phyloP scores from a whole-genome alignment of 1,284 basidiomycete species.

The Dichomitus squalens region DNA sequence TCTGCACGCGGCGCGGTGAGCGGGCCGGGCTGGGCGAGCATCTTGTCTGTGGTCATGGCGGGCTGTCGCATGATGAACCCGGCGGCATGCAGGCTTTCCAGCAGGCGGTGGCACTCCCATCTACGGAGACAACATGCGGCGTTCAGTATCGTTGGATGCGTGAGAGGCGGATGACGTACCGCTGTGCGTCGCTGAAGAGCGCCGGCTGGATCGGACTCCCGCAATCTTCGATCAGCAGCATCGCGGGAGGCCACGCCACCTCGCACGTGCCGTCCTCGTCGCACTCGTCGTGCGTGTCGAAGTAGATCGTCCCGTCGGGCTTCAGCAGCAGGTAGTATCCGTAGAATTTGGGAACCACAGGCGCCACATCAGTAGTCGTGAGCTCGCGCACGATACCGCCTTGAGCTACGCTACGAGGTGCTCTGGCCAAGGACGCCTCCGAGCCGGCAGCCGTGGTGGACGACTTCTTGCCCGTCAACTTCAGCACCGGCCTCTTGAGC shows the following conservation, averaged over 20 bases:
- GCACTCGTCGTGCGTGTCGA: constrained; percentile 2
- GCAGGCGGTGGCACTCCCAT: constrained; percentile 39
- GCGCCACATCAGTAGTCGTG: constrained; percentile 43
- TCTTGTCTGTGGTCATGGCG: constrained; percentile 45
- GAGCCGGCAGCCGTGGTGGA: no score
- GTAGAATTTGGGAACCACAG: constrained; percentile 53
- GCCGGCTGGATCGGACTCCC: constrained; percentile 35
- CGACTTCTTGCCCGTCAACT: no score
- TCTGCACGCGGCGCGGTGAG: constrained; percentile 32
- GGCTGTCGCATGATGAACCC: constrained; percentile 37
- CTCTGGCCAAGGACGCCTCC: background rate
- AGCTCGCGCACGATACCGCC: constrained; percentile 19
- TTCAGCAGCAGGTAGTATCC: constrained; percentile 46
- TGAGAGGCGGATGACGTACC: constrained; percentile 24
- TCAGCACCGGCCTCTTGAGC: background rate
- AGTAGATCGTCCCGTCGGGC: constrained; percentile 4
- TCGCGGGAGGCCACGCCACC: constrained; percentile 34
- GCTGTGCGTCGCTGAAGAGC: constrained; percentile 34
- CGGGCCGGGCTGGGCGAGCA: constrained; percentile 47
- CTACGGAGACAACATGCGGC: constrained; percentile 24
- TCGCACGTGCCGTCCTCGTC: background rate
- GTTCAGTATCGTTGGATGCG: background rate
- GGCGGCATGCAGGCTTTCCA: constrained; percentile 41
- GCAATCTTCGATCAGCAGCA: constrained; percentile 51
- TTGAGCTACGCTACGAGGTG: background rate